These are phyloP conservation scores for Yamadazyma phyllophila DNA, from an alignment of 805 yeast species.

Conservation along the genomic window DNA sequence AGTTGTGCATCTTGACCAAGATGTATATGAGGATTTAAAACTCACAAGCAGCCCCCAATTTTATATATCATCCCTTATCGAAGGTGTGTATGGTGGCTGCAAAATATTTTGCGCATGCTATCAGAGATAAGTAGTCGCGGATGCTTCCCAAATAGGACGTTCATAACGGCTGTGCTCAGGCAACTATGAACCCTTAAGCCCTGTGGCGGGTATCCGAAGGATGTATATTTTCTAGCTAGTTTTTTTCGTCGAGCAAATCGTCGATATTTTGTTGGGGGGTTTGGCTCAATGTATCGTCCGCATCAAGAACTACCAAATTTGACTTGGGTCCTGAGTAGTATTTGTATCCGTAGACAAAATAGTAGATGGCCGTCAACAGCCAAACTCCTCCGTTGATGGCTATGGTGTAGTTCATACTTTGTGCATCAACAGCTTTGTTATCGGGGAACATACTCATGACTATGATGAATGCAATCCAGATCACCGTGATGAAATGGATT, in stretches of 20 bases:
- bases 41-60: too few species aligned
- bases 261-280: neutral
- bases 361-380: constrained; percentile 53
- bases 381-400: constrained; percentile 63
- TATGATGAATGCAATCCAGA: constrained; percentile 54
- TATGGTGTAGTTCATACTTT: constrained; percentile 66
- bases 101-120: too few species aligned
- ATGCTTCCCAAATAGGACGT: too few species aligned
- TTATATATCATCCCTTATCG: neutral
- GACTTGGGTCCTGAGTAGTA: constrained; percentile 56
- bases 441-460: constrained; percentile 64
- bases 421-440: constrained; percentile 35
- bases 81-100: too few species aligned
- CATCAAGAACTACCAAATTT: constrained; percentile 17
- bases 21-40: too few species aligned
- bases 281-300: neutral
- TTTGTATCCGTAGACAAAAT: constrained; percentile 50
- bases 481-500: constrained; percentile 44
- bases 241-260: neutral
- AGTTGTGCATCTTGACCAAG: too few species aligned
- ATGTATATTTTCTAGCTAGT: neutral
- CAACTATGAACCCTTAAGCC: too few species aligned
- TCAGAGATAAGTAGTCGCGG: too few species aligned
- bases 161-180: too few species aligned
- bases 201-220: too few species aligned